Base-by-base conservation (phyloP, 2,329 filamentous ascomycete species). In the Leptographium lundbergii region DNA sequence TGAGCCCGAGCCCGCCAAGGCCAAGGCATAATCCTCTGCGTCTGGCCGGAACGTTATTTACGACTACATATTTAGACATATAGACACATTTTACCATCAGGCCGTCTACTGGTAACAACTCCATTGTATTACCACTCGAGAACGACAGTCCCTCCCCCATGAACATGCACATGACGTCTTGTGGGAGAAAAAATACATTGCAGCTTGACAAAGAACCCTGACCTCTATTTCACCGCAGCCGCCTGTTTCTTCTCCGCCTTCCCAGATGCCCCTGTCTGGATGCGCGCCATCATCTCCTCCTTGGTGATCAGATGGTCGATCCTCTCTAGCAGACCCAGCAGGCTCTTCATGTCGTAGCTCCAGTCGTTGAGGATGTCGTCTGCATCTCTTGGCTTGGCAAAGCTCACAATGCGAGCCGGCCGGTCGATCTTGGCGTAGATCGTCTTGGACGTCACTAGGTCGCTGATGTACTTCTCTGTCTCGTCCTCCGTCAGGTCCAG, bases 231-330 rank as follows among this genome's bases (percentile, higher is more conserved):
- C 57, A 71, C 73, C 66, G 74, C 73, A 19, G 65, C 6, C 11
- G 53, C n/a, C 47, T 56, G 53, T 14, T 45, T 52, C 39, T 60
- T 60, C 9, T 50, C 42, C 2, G 34, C 32, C 52, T 54, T 56
- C 29, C 27, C 51, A 6, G 65, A 71, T 56, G 73, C 75, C 7
- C 70, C 78, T 6, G 89, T 89, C 72, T 94, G 87, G 68, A 99
- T 97, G 61, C 91, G 82, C 48, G 94, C 94, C 94, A 99, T 99
- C 94, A 99, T 99, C 80, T 99, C 94, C 75, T 99, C 94, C 80
- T 97, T 97, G 59, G 95, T 99, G 69, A 99, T 99, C 68, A 99
- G 79, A 73, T 99, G 94, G 70, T 99, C 94, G 62, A 99, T 95
- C 56, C 88, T 77, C 78, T 91, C 88, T 66, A 92, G 70, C 61